Evolutionary conservation across 2,329 filamentous ascomycete genomes (phyloP), one percentile per base, ranked within the genome.

Genomic region (Beauveria medogensis): DNA sequence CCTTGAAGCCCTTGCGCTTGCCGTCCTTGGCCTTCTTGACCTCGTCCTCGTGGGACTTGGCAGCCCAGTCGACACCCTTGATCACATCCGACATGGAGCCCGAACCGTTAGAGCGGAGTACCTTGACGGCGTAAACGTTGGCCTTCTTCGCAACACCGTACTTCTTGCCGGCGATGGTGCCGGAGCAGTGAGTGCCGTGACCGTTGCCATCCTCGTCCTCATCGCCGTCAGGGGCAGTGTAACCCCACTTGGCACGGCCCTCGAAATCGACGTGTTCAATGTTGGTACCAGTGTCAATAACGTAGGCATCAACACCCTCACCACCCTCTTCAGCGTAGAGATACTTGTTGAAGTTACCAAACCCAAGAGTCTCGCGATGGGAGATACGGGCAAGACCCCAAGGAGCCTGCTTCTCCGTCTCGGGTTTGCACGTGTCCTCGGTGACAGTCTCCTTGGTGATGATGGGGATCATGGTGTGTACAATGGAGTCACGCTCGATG

Each of bases 61-160:
- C 92, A 70, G 94, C 94, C 80, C 85, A 97, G 79, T 99, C 93
- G 65, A 99, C 94, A 75, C 94, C 94, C 82, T 96, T 96, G 72
- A 99, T 91, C 69, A 99, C 94, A 73, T 99, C 94, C 62, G 92
- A 92, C 95, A 99, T 99, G 74, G 91, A 92, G 70, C 94, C 94
- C 55, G 93, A 97, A 70, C 94, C 94, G 77, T 96, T 99, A 70
- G 93, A 97, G 74, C 89, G 87, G 69, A 99, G 89, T 46, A 99
- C 94, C 88, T 99, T 99, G 82, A 99, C 92, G 66, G 94, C 94
- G 72, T 95, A 92, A 75, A 99, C 82, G 69, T 91, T 87, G 73
- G 95, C 94, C 86, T 97, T 97, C 88, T 99, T 99, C 75, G 94
- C 93, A 66, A 99, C 94, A 85, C 94, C 94, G 74, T 96, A 99